These are phyloP conservation scores for Musa beccarii DNA, from an alignment of 176 grass and related monocot species.

Conservation along the genomic window DNA sequence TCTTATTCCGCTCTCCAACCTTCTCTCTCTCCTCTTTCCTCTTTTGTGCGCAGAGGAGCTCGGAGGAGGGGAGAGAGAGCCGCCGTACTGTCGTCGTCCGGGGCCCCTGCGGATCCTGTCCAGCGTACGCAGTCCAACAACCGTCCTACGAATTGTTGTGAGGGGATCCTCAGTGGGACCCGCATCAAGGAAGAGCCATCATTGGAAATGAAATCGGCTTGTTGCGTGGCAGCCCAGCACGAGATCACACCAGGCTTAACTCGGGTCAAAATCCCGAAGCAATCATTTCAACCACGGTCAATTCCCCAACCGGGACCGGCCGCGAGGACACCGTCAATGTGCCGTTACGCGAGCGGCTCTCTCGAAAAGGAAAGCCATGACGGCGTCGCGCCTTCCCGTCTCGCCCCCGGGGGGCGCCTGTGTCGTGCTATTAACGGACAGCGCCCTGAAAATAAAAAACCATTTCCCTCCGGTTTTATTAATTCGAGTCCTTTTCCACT, in stretches of 20 bases:
- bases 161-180: not conserved
- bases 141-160: not conserved
- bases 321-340: not conserved
- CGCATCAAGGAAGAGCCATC: not conserved
- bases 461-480: no score
- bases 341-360: not conserved
- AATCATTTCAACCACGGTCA: conserved; percentile 17
- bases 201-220: no score
- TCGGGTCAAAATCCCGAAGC: not conserved
- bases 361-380: not conserved
- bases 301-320: not conserved
- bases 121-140: not conserved
- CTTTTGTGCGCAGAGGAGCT: not conserved
- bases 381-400: conserved; percentile 4
- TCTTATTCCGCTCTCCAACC: not conserved
- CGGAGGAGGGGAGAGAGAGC: not conserved
- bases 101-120: not conserved
- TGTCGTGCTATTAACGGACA: conserved; percentile 24
- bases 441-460: not conserved
- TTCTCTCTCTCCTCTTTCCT: not conserved
- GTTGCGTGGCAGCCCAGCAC: no score
- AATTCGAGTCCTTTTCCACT: no score
- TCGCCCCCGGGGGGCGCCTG: not conserved
- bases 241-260: not conserved
- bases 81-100: conserved; percentile 17